Percentiles rank a stretch among this genome's conserved stretches.
Evolutionary conservation across 495 filamentous ascomycete species (phyloP).

Genomic region (Penicillium daleae): DNA sequence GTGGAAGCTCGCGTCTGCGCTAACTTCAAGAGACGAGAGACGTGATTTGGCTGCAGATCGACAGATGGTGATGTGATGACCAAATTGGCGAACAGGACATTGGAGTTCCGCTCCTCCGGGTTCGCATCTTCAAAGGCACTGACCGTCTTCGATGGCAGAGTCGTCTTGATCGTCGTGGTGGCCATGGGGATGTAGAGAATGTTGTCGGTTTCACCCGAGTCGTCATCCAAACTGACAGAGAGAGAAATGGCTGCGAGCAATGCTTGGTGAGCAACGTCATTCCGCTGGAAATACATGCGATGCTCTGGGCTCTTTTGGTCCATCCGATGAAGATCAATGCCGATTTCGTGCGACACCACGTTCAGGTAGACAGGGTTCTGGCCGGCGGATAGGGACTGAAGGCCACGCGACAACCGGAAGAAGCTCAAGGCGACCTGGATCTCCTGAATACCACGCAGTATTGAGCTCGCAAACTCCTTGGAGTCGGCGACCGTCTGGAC

Average conservation of each 20-base stretch:
- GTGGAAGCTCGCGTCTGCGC: slow-evolving; percentile 60
- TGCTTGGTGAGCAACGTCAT: slow-evolving; percentile 94
- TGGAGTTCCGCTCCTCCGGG: slow-evolving; percentile 86
- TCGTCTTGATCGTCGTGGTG: slow-evolving; percentile 93
- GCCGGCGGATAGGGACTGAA: slow-evolving; percentile 66
- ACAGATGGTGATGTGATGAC: slow-evolving; percentile 95
- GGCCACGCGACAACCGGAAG: slow-evolving; percentile 78
- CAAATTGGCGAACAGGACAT: slow-evolving; percentile 93
- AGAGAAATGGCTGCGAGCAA: slow-evolving; percentile 90
- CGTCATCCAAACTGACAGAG: slow-evolving; percentile 88
- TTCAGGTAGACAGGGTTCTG: slow-evolving; percentile 76
- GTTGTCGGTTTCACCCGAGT: slow-evolving; percentile 78
- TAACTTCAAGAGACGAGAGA: slow-evolving; percentile 83
- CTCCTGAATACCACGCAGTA: slow-evolving; percentile 91
- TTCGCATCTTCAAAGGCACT: slow-evolving; percentile 74
- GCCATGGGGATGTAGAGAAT: slow-evolving; percentile 97
- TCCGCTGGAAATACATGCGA: slow-evolving; percentile 97
- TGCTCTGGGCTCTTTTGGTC: slow-evolving; percentile 94
- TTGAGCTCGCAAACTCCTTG: slow-evolving; percentile 87
- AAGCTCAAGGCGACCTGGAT: slow-evolving; percentile 96
- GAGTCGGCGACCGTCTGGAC: slow-evolving; percentile 90
- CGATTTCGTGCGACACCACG: slow-evolving; percentile 92
- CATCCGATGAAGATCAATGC: slow-evolving; percentile 88
- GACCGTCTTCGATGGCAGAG: slow-evolving; percentile 91
- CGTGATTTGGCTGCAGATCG: slow-evolving; percentile 91